Evolutionary conservation across 1,284 basidiomycete species (phyloP).

Genomic region (Rhizoctonia solani): DNA sequence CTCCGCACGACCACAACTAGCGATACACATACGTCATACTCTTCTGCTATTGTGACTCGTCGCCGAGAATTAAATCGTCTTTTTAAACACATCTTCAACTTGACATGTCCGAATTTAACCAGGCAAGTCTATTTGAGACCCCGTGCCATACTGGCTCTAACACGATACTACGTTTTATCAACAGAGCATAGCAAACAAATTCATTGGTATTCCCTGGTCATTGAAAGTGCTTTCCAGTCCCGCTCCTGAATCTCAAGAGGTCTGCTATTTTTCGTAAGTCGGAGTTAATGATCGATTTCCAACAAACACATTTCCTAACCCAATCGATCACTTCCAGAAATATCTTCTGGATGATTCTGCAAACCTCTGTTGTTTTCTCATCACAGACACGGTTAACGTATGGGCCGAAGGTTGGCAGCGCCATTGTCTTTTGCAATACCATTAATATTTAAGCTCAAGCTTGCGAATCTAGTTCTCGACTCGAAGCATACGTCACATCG

Average conservation of each 20-base stretch:
- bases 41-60: too few relatives aligned
- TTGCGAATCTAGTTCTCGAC: slow-evolving; percentile 7
- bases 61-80: too few relatives aligned
- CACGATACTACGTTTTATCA: neutral
- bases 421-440: neutral
- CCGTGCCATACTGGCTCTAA: neutral
- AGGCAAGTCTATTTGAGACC: neutral
- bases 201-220: slow-evolving; percentile 13
- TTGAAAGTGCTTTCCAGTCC: slow-evolving; percentile 3
- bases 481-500: slow-evolving; percentile 25
- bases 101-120: slow-evolving; percentile 32
- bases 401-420: slow-evolving; percentile 28
- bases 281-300: neutral
- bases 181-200: neutral
- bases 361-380: slow-evolving; percentile 9
- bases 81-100: too few relatives aligned
- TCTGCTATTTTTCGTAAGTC: slow-evolving; percentile 26
- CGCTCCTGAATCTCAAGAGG: neutral
- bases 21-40: too few relatives aligned
- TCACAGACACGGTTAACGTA: slow-evolving; percentile 14
- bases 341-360: neutral
- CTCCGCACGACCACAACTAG: too few relatives aligned
- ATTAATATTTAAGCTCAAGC: neutral
- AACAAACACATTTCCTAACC: neutral
- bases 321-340: neutral